Evolutionary conservation across 139 green algal genomes (phyloP).

Genomic region (Edaphochlamys debaryana): DNA sequence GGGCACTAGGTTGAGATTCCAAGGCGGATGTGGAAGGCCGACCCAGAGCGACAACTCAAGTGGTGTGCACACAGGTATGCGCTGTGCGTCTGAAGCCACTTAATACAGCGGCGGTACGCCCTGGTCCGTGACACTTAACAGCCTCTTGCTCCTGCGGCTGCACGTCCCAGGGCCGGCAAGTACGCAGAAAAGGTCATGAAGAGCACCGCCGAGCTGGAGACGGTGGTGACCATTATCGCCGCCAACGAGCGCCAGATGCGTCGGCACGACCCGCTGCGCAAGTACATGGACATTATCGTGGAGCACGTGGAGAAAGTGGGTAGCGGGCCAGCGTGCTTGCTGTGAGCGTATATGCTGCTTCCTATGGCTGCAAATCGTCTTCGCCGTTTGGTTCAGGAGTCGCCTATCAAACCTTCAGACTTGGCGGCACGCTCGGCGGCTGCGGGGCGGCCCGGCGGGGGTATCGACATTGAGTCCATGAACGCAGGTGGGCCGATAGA

Average conservation of each 20-base stretch:
- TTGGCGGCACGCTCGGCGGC: constrained; percentile 16
- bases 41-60: constrained; percentile 63
- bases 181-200: constrained; percentile 65
- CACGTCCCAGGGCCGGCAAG: constrained; percentile 55
- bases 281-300: constrained; percentile 83
- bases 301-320: constrained; percentile 50
- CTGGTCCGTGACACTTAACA: too few relatives aligned
- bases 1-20: constrained; percentile 82
- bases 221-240: constrained; percentile 69
- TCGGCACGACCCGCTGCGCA: constrained; percentile 74
- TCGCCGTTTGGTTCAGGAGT: constrained; percentile 30
- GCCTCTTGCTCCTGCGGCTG: too few relatives aligned
- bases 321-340: neutral
- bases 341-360: too few relatives aligned
- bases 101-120: too few relatives aligned
- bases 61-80: constrained; percentile 60
- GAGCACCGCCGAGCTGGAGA: constrained; percentile 69
- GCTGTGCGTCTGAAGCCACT: too few relatives aligned
- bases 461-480: constrained; percentile 53
- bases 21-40: constrained; percentile 76
- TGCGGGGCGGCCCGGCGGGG: neutral
- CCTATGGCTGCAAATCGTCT: too few relatives aligned
- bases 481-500: neutral
- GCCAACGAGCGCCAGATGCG: constrained; percentile 80
- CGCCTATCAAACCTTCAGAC: constrained; percentile 65